These are phyloP conservation scores for Lachancea sp. DNA, from an alignment of 805 yeast species.

Conservation along the genomic window DNA sequence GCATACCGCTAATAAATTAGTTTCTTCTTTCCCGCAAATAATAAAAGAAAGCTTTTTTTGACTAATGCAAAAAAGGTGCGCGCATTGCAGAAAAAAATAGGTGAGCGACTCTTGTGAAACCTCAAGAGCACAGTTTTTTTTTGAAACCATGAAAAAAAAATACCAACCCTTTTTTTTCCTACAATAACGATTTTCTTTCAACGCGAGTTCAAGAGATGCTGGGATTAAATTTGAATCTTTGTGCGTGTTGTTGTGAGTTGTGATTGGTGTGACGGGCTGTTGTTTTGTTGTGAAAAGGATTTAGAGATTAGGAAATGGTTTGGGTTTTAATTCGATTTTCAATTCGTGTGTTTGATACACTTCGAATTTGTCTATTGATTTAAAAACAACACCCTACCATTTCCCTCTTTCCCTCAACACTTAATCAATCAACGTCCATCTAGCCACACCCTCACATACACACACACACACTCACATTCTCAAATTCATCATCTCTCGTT, in stretches of 20 bases:
- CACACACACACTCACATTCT: no score
- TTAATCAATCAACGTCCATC: no score
- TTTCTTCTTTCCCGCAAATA: slow-evolving; percentile 1
- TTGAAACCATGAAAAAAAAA: neutral
- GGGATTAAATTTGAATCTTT: no score
- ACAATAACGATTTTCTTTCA: neutral
- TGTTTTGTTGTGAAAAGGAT: neutral
- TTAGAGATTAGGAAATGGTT: no score
- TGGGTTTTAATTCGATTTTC: neutral
- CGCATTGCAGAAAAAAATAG: neutral
- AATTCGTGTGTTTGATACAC: neutral
- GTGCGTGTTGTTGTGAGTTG: neutral
- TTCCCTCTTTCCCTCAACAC: no score
- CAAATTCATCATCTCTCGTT: no score
- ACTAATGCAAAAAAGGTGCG: neutral
- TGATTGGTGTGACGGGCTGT: neutral
- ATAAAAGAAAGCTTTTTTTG: neutral
- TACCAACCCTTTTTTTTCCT: no score
- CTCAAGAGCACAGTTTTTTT: no score
- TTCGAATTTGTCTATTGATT: neutral
- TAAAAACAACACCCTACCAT: no score
- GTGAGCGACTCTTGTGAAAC: no score
- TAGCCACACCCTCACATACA: no score
- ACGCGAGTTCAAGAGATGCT: no score
- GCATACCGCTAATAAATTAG: neutral